Base-by-base conservation (phyloP, 2,329 filamentous ascomycete species). In the Penicillium expansum region DNA sequence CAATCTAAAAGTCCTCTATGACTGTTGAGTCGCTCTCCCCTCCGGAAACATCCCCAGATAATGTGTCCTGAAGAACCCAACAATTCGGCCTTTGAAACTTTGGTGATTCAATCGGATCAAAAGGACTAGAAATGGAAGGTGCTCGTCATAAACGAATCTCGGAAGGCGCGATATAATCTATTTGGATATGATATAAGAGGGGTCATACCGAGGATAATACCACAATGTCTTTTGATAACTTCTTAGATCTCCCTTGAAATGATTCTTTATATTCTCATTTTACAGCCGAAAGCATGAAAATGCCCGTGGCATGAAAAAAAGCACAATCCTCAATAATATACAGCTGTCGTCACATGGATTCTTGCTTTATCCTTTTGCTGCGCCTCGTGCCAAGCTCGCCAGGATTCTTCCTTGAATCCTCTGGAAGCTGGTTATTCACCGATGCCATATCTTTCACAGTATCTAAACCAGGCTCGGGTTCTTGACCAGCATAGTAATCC, bases 401-500 rank as follows among this genome's bases (percentile, higher is more conserved):
- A 35, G 16, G 9, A 5, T 27, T 27, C 8, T 14, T 18, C 20
- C 45, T 32, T 32, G 37, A 2, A 22, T 33, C 16, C 16, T 42
- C 22, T 41, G 27, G 8, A 32, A 29, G 37, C 10, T 9, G 13
- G 10, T 10, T 13, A 41, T 24, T 8, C 14, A 3, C 38, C n/a
- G 20, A 33, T 3, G 22, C 27, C 38, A 11, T 3, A 32, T 22
- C 4, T 18, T 48, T 24, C 13, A 44, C n/a, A 33, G n/a, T 22
- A 2, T n/a, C 24, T 13, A 24, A 24, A 47, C 30, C 5, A 30
- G 43, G n/a, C 32, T 22, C 55, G 0, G 38, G 16, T 35, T 45
- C n/a, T 48, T 27, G 42, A 33, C 13, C 38, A 11, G 11, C 20
- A 22, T 52, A 58, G 9, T 56, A 63, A 2, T 62, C 69, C 3